phyloP scores from a whole-genome alignment of 345 rosid species.

The Lepidium aucheri region DNA sequence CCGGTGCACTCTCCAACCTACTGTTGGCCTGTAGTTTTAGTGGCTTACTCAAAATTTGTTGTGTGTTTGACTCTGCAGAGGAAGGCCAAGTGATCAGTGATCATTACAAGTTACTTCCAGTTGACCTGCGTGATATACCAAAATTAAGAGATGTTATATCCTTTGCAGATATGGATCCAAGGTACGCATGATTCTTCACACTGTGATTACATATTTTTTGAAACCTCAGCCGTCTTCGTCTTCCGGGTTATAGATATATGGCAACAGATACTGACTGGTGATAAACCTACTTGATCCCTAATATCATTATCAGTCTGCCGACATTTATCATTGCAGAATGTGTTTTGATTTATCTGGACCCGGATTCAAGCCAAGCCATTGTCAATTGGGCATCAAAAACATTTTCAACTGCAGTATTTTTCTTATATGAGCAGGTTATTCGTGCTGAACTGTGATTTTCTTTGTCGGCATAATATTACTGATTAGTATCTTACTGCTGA shows the following conservation, averaged over 20 bases:
- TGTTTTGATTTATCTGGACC: constrained; percentile 88
- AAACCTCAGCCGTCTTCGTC: background rate
- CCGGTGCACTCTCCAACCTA: background rate
- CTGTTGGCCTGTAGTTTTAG: background rate
- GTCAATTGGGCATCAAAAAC: constrained; percentile 76
- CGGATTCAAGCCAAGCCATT: constrained; percentile 70
- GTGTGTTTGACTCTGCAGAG: constrained; percentile 36
- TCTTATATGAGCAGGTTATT: constrained; percentile 91
- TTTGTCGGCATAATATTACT: background rate
- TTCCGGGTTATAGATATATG: background rate
- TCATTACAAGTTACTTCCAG: constrained; percentile 83
- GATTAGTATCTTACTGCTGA: background rate
- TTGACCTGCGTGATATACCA: constrained; percentile 71
- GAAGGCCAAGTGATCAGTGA: constrained; percentile 85
- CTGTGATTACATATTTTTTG: background rate
- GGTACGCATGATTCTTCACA: constrained; percentile 36
- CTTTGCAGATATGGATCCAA: constrained; percentile 74
- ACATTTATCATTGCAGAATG: constrained; percentile 99
- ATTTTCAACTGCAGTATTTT: constrained; percentile 72
- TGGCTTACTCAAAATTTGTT: constrained; percentile 1
- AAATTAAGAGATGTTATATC: constrained; percentile 62
- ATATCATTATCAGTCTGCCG: constrained; percentile 80
- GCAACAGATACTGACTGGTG: constrained; percentile 10
- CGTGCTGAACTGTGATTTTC: background rate
- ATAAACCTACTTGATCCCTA: constrained; percentile 36